Base-by-base conservation (phyloP, 1,139 yeast genomes). In the Saccharomyces hybrid region DNA sequence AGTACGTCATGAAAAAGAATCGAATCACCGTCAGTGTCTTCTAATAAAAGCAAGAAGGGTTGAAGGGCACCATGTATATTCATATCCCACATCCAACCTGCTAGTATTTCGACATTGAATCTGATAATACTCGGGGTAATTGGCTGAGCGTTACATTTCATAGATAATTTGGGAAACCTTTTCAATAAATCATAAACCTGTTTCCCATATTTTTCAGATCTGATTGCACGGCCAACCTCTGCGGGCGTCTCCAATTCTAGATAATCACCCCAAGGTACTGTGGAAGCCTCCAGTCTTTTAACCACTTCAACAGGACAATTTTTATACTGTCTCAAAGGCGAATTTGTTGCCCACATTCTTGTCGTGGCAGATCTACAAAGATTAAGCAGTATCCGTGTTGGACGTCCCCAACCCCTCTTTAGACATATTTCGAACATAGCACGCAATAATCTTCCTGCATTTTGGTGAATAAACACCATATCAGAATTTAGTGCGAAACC, bases 401-500 rank as follows among this genome's bases (percentile, higher is more conserved):
- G 70, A 7, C 77, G 70, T 0, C 97, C 78, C 96, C 96, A 90
- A 6, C 80, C 79, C 61, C 84, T 87, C 53, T 78, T 75, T 50
- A 88, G 63, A 8, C 88, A 80, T 27, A 93, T 81, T 66, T 93
- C 97, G 66, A 80, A 84, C 60, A 95, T 79, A 0, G 99, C 98
- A 53, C 97, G 74, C 53, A 91, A 75, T 47, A 95, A 72, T 67
- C 99, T 79, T 6, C 95, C 95, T 0, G 97, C 98, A 41, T 96
- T 88, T 68, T 93, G 99, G 0, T 95, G 88, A 46, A 95, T 82
- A 65, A 88, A 93, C 4, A 88, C 79, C 97, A 91, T 90, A 73
- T 95, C 99, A 0, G 97, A 84, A 78, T 86, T 82, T 57, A 95
- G 73, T 0, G 98, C 97, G 74, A 88, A 88, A 0, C 98, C 99